Evolutionary conservation across 805 yeast genomes (phyloP).

Genomic region (Ogataea chonburiensis): DNA sequence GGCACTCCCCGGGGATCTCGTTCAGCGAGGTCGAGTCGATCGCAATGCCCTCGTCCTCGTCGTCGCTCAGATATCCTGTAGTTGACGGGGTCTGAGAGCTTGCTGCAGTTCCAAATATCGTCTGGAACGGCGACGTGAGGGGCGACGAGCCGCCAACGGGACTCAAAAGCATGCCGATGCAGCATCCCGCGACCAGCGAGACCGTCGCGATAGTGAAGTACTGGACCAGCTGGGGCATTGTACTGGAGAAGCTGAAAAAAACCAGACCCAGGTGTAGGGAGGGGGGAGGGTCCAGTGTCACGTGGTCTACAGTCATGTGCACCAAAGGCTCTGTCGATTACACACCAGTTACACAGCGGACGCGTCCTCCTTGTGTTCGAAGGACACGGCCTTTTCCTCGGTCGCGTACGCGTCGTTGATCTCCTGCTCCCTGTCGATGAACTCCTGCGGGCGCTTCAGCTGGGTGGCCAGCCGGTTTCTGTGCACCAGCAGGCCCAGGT

Average conservation of each 20-base stretch:
- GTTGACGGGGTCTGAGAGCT: slow-evolving; percentile 23
- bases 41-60: slow-evolving; percentile 40
- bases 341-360: neutral
- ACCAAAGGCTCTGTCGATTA: too few species aligned
- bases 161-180: slow-evolving; percentile 28
- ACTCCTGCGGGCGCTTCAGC: slow-evolving; percentile 15
- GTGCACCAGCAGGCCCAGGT: slow-evolving; percentile 11
- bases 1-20: slow-evolving; percentile 72
- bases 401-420: slow-evolving; percentile 5
- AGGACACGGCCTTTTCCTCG: slow-evolving; percentile 6
- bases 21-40: slow-evolving; percentile 61
- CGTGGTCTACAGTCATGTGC: too few species aligned
- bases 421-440: slow-evolving; percentile 14
- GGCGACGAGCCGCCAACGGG: slow-evolving; percentile 17
- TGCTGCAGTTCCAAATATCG: slow-evolving; percentile 11
- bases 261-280: too few species aligned
- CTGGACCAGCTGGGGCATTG: slow-evolving; percentile 8
- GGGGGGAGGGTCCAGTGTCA: too few species aligned
- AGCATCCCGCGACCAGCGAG: slow-evolving; percentile 32
- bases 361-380: neutral
- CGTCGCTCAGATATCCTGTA: slow-evolving; percentile 26
- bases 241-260: too few species aligned
- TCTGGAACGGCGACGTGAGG: slow-evolving; percentile 17
- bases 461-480: slow-evolving; percentile 11
- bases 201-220: slow-evolving; percentile 22